Evolutionary conservation across 2,329 filamentous ascomycete species (phyloP).

Genomic region (Cercospora sp.): DNA sequence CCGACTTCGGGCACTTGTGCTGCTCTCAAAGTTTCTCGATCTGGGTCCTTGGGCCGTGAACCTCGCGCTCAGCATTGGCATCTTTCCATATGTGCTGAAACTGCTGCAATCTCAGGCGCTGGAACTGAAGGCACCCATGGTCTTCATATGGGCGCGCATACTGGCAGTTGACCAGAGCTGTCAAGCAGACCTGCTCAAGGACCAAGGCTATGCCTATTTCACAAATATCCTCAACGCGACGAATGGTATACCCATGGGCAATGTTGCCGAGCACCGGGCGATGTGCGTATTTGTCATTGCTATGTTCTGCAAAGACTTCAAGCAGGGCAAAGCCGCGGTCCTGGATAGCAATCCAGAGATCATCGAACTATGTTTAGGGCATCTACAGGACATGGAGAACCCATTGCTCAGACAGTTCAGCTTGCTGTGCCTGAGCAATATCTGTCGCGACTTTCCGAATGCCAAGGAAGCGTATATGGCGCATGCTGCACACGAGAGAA

Average conservation of each 20-base stretch:
- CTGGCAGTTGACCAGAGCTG: slow-evolving; percentile 93
- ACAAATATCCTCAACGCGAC: slow-evolving; percentile 81
- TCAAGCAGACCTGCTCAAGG: slow-evolving; percentile 90
- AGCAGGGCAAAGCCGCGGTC: slow-evolving; percentile 87
- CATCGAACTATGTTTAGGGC: slow-evolving; percentile 80
- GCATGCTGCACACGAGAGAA: slow-evolving; percentile 76
- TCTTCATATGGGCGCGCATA: slow-evolving; percentile 97
- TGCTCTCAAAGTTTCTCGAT: slow-evolving; percentile 90
- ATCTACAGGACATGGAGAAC: slow-evolving; percentile 83
- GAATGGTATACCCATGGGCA: slow-evolving; percentile 73
- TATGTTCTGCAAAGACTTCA: slow-evolving; percentile 95
- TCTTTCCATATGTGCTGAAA: slow-evolving; percentile 98
- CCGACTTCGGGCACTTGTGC: slow-evolving; percentile 81
- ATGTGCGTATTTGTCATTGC: slow-evolving; percentile 99
- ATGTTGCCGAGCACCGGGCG: slow-evolving; percentile 90
- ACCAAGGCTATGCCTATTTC: slow-evolving; percentile 97
- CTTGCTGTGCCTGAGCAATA: slow-evolving; percentile 89
- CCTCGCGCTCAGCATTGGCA: slow-evolving; percentile 92
- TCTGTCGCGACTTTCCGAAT: slow-evolving; percentile 88
- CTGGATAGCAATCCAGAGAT: slow-evolving; percentile 84
- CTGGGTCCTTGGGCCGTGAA: slow-evolving; percentile 99
- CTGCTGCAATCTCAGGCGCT: slow-evolving; percentile 90
- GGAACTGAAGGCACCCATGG: slow-evolving; percentile 97
- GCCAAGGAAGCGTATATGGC: slow-evolving; percentile 96
- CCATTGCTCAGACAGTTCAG: slow-evolving; percentile 91